Conservation (phyloP, 192 early-diverging fungal genomes). For the Rhizoclosmatium globosum region DNA sequence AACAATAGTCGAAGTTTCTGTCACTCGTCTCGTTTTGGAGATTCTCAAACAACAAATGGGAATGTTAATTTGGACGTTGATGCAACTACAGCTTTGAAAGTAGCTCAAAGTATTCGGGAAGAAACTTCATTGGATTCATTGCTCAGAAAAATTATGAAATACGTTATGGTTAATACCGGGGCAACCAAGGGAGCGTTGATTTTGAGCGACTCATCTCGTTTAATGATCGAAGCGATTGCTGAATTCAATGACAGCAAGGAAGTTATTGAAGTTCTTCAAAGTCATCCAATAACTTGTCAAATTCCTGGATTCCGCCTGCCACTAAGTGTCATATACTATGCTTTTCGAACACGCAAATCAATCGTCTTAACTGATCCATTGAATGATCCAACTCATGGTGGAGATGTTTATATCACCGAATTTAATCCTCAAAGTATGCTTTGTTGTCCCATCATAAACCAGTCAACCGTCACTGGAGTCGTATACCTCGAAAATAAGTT, state of each 20-base stretch:
- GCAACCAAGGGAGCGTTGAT: constrained; percentile 54
- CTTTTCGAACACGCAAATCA: constrained; percentile 50
- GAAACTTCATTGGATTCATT: constrained; percentile 56
- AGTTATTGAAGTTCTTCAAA: constrained; percentile 41
- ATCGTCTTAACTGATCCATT: constrained; percentile 50
- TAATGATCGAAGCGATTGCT: constrained; percentile 49
- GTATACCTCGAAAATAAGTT: constrained; percentile 61
- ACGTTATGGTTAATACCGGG: constrained; percentile 57
- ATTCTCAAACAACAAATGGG: constrained; percentile 30
- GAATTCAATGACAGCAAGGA: constrained; percentile 44
- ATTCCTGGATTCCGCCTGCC: constrained; percentile 41
- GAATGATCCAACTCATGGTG: constrained; percentile 44
- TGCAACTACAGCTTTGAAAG: constrained; percentile 59
- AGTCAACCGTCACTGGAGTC: constrained; percentile 53
- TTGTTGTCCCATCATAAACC: constrained; percentile 63
- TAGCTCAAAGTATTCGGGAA: constrained; percentile 54
- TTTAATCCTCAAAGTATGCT: constrained; percentile 54
- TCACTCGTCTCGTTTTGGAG: constrained; percentile 17
- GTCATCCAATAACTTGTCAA: constrained; percentile 32
- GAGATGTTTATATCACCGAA: constrained; percentile 52
- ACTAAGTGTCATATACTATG: constrained; percentile 50
- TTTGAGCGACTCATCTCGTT: constrained; percentile 41
- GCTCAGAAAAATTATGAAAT: constrained; percentile 52
- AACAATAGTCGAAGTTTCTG: constrained; percentile 4
- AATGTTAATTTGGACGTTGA: constrained; percentile 49